Base-by-base conservation (phyloP, 768 basidiomycete species). In the Hygrophoropsis aurantiaca region DNA sequence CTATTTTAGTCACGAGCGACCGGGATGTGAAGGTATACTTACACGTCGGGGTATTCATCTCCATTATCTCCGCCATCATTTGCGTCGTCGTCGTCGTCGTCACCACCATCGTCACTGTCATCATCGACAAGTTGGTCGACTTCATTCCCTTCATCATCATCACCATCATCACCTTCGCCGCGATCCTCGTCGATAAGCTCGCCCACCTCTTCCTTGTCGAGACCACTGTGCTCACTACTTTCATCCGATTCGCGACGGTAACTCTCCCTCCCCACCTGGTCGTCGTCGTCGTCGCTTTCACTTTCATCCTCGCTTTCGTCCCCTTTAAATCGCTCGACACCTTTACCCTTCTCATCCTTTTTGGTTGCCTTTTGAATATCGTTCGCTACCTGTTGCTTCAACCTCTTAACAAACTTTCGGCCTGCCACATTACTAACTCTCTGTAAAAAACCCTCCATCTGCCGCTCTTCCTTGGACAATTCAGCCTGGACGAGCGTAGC, bases 401-500 rank as follows among this genome's bases (percentile, higher is more conserved):
- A 45, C 34, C 58, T 59, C 32, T 57, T 50, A 19, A 68, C 59
- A 37, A 66, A 61, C 6, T 59, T 61, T 1, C 9, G 26, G 24
- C 64, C 64, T 0, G 64, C 66, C n/a, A 66, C 52, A 9, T 38
- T 30, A 9, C 47, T 54, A 0, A 68, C 54, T 16, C 16, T 36
- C 40, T 62, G 38, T 26, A 66, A 32, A 47, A 66, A 62, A 3
- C 27, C 41, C 21, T 66, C 64, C 59, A 56, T 61, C 25, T 37
- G 23, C 13, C 46, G 20, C 27, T 34, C 54, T 49, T 64, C 64
- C n/a, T 53, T 45, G 19, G 47, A 50, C 5, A 66, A 42, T 10
- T 68, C 64, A 1, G 44, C 11, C 10, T 66, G 55, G 18, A 62
- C 64, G 3, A 68, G 49, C 8, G 58, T 60, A 11, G 44, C 55